Evolutionary conservation across 768 basidiomycete species (phyloP).

Genomic region (Saitozyma sp.): DNA sequence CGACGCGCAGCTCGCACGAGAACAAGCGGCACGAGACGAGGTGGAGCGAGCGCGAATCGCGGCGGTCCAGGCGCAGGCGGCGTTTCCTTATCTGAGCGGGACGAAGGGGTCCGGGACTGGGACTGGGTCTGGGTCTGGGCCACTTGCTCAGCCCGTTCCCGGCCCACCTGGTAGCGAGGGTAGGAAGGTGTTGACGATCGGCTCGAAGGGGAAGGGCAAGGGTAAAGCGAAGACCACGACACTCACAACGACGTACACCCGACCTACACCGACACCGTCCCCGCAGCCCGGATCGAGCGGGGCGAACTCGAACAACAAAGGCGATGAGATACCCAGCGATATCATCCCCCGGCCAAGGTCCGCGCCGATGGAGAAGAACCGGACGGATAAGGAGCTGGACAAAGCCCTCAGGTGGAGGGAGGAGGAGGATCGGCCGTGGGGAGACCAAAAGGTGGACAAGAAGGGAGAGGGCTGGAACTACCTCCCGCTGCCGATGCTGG

Average conservation of each 20-base stretch:
- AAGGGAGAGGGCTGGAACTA: slow-evolving; percentile 33
- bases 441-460: slow-evolving; percentile 28
- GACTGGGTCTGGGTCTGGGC: too few relatives aligned
- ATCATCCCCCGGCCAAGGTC: slow-evolving; percentile 28
- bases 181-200: slow-evolving; percentile 42
- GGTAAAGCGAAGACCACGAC: slow-evolving; percentile 36
- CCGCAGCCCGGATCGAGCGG: slow-evolving; percentile 6
- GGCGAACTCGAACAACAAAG: slow-evolving; percentile 11
- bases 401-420: slow-evolving; percentile 36
- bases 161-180: neutral
- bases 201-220: slow-evolving; percentile 22
- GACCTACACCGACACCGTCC: neutral
- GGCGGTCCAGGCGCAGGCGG: slow-evolving; percentile 10
- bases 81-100: slow-evolving; percentile 31
- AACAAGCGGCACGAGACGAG: slow-evolving; percentile 30
- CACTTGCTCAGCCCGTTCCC: neutral
- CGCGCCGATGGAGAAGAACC: slow-evolving; percentile 20
- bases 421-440: slow-evolving; percentile 41
- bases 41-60: slow-evolving; percentile 30
- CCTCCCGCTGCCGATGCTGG: slow-evolving; percentile 24
- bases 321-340: slow-evolving; percentile 16
- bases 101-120: neutral
- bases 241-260: slow-evolving; percentile 38
- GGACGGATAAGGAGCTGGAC: slow-evolving; percentile 33
- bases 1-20: slow-evolving; percentile 31